Evolutionary conservation across 2,329 filamentous ascomycete species (phyloP), one percentile per base, ranked within the genome.

Genomic region (Cadophora sp.): DNA sequence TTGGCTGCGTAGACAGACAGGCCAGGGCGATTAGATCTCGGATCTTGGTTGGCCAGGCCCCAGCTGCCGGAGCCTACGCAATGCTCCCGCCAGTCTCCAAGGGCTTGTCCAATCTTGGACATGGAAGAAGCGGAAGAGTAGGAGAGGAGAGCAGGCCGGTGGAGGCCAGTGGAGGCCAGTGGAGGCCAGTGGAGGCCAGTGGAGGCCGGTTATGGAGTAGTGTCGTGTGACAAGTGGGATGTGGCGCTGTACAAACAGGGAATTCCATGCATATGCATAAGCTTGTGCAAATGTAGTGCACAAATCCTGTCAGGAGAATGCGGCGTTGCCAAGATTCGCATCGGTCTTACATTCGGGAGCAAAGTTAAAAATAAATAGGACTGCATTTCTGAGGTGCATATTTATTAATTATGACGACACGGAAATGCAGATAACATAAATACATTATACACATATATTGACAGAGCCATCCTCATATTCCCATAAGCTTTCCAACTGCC

Each of bases 211-310:
- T 37, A 16, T 59, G 55, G 55, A 59, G 55, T 12, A 4, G 34
- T 37, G 34, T 59, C 55, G 55, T 59, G 55, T 40, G 55, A 59
- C 55, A 40, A 26, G 34, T 40, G 55, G 43, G 60, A 31, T 50
- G 46, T 53, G 61, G 29, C 29, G 43, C 40, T 43, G 2, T 4
- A 43, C 19, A 16, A 16, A 43, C 40, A 43, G 12, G 40, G 40
- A 43, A 19, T 11, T 43, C 16, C 16, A 19, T 43, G 40, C 16
- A 27, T 22, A 16, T 22, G 7, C 16, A 16, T 3, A 11, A 22
- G 4, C 14, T 55, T 55, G 16, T 27, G n/a, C 26, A 27, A 27
- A 8, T 51, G n/a, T 14, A 51, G 22, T 51, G n/a, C 26, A 51
- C 48, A 27, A 27, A 51, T 51, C 3, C n/a, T 11, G 48, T 14